Evolutionary conservation across 768 basidiomycete genomes (phyloP).

Genomic region (Termitomyces eurrhizus): DNA sequence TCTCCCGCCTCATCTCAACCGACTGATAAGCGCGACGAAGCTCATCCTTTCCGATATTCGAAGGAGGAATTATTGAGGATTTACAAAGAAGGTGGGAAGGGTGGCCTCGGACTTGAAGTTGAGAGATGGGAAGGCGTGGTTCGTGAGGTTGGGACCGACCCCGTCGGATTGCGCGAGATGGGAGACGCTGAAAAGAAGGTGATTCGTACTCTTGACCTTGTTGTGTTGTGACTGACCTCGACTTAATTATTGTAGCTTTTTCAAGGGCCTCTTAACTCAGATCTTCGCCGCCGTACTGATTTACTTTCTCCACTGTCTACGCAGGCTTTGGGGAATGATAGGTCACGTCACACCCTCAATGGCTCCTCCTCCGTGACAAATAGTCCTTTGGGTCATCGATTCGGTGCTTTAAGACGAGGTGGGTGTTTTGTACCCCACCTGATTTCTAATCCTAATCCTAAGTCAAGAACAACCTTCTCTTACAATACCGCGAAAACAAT

Average conservation of each 20-base stretch:
- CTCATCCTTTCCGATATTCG: constrained; percentile 81
- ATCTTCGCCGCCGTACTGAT: constrained; percentile 79
- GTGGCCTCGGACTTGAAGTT: constrained; percentile 78
- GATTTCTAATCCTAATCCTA: constrained; percentile 16
- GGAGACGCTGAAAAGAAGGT: constrained; percentile 88
- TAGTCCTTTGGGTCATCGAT: constrained; percentile 66
- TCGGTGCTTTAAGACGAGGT: constrained; percentile 66
- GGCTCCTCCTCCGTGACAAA: constrained; percentile 36
- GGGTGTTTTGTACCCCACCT: constrained; percentile 14
- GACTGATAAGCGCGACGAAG: constrained; percentile 56
- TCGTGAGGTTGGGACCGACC: constrained; percentile 68
- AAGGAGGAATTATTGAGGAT: constrained; percentile 83
- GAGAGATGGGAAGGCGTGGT: constrained; percentile 90
- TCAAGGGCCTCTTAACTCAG: constrained; percentile 79
- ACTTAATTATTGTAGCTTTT: constrained; percentile 55
- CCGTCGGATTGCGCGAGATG: constrained; percentile 75
- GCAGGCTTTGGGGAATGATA: constrained; percentile 45
- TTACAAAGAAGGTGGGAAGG: constrained; percentile 72
- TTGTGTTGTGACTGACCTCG: constrained; percentile 21
- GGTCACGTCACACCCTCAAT: constrained; percentile 53
- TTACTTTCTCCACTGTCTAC: constrained; percentile 57
- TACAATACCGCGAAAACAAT: constrained; percentile 60
- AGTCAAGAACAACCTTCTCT: constrained; percentile 55
- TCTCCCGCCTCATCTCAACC: constrained; percentile 47
- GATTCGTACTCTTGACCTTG: constrained; percentile 19